These are phyloP conservation scores for Hypoxylon fuscum DNA, from an alignment of 495 filamentous ascomycete genomes.

Conservation along the genomic window DNA sequence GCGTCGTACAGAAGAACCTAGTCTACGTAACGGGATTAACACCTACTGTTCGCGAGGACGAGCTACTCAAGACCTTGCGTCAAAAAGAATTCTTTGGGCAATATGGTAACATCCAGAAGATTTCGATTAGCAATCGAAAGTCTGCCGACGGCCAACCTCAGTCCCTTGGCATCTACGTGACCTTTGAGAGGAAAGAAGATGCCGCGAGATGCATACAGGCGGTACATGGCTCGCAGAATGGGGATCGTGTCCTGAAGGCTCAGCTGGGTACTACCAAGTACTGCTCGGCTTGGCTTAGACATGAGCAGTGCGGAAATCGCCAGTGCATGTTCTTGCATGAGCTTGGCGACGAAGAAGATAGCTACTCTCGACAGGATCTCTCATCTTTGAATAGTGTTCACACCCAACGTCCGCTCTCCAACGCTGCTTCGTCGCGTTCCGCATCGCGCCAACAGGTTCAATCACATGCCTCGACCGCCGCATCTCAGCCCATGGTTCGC, in stretches of 20 bases:
- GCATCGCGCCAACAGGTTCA: constrained; percentile 60
- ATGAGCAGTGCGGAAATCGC: constrained; percentile 90
- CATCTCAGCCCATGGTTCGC: constrained; percentile 75
- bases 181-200: constrained; percentile 87
- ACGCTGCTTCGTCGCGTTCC: constrained; percentile 55
- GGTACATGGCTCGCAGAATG: constrained; percentile 92
- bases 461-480: constrained; percentile 58
- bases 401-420: constrained; percentile 72
- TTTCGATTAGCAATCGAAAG: constrained; percentile 96
- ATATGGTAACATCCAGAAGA: constrained; percentile 98
- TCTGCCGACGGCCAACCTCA: constrained; percentile 72
- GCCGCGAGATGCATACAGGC: constrained; percentile 87
- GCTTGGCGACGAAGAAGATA: constrained; percentile 94
- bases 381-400: constrained; percentile 93
- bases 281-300: constrained; percentile 94
- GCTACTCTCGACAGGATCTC: constrained; percentile 92
- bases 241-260: constrained; percentile 84
- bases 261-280: constrained; percentile 99
- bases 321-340: constrained; percentile 99
- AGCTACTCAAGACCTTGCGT: constrained; percentile 84
- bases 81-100: constrained; percentile 95
- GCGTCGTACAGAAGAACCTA: constrained; percentile 97
- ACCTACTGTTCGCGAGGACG: constrained; percentile 89
- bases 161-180: constrained; percentile 96
- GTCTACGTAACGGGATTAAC: constrained; percentile 97